Conservation (phyloP, 1,139 yeast species). For the Kurtzmaniella quercitrusa region DNA sequence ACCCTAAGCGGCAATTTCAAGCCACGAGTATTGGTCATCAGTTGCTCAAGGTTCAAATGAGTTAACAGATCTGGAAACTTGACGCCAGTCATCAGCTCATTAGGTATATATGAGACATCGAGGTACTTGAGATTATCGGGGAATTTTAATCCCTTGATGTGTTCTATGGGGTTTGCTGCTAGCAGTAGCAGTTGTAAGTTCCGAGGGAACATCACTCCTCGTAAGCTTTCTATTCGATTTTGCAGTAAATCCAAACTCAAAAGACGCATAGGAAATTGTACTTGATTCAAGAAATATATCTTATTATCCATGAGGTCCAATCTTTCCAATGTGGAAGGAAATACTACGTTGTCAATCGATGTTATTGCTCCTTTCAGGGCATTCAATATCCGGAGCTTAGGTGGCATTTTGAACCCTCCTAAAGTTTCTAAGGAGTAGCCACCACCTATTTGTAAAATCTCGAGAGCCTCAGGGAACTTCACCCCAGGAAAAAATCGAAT, state of each 20-base stretch:
- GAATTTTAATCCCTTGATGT: slow-evolving; percentile 38
- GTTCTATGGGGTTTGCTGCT: slow-evolving; percentile 42
- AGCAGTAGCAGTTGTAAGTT: slow-evolving; percentile 27
- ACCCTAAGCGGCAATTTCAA: slow-evolving; percentile 35
- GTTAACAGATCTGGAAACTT: slow-evolving; percentile 40
- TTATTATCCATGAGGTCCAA: slow-evolving; percentile 36
- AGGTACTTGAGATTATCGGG: slow-evolving; percentile 34
- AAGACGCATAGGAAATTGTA: slow-evolving; percentile 34
- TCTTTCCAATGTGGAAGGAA: slow-evolving; percentile 30
- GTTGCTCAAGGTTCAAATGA: slow-evolving; percentile 38
- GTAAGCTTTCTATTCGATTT: slow-evolving; percentile 37
- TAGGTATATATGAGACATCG: slow-evolving; percentile 42
- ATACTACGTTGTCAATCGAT: slow-evolving; percentile 32
- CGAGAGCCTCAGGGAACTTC: slow-evolving; percentile 34
- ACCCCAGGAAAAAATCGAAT: slow-evolving; percentile 39
- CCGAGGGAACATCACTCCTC: slow-evolving; percentile 38
- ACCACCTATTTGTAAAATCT: slow-evolving; percentile 39
- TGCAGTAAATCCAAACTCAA: slow-evolving; percentile 34
- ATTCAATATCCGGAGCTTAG: slow-evolving; percentile 24
- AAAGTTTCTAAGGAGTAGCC: slow-evolving; percentile 39
- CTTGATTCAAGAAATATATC: slow-evolving; percentile 37
- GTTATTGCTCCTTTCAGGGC: slow-evolving; percentile 35
- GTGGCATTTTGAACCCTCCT: slow-evolving; percentile 40
- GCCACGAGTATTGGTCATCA: slow-evolving; percentile 47
- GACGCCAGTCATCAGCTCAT: slow-evolving; percentile 46